A percentile compares a stretch with the other conserved stretches of the same genome.
Conservation (phyloP, 495 filamentous ascomycete genomes). For the Clavariopsis aquatica region DNA sequence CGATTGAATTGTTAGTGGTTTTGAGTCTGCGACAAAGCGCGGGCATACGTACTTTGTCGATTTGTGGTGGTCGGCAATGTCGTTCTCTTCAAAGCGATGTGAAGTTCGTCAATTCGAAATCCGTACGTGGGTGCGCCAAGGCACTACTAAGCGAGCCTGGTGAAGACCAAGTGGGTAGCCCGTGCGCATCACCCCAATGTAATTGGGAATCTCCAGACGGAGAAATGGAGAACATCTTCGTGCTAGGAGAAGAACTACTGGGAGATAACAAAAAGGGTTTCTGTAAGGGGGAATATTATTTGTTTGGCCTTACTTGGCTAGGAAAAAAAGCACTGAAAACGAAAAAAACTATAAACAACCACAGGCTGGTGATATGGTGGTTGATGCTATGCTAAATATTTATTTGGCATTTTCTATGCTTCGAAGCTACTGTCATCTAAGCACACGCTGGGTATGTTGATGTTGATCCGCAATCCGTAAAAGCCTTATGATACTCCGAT, state of each 20-base stretch:
- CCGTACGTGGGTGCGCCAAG: slow-evolving; percentile 9
- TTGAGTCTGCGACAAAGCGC: not conserved
- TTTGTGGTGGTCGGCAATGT: slow-evolving; percentile 27
- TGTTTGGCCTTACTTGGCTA: too few relatives aligned
- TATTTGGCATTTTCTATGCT: not conserved
- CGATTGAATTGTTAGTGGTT: slow-evolving; percentile 20
- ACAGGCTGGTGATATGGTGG: not conserved
- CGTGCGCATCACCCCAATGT: too few relatives aligned
- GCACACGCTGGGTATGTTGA: slow-evolving; percentile 16
- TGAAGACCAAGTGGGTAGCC: not conserved
- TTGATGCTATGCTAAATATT: not conserved
- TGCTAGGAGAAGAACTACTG: too few relatives aligned
- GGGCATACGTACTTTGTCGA: slow-evolving; percentile 30
- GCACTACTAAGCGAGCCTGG: slow-evolving; percentile 28
- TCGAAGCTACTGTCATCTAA: not conserved
- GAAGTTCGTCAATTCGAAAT: slow-evolving; percentile 14
- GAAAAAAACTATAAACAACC: not conserved
- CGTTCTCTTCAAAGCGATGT: slow-evolving; percentile 8
- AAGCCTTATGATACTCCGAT: slow-evolving; percentile 6
- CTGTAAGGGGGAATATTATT: too few relatives aligned
- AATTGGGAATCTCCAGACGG: too few relatives aligned
- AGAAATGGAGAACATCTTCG: too few relatives aligned
- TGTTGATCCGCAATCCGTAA: slow-evolving; percentile 10
- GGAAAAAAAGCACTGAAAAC: not conserved
- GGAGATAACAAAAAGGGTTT: too few relatives aligned